Evolutionary conservation across 2,329 filamentous ascomycete genomes (phyloP).

Genomic region (Pestalotiopsis sp.): DNA sequence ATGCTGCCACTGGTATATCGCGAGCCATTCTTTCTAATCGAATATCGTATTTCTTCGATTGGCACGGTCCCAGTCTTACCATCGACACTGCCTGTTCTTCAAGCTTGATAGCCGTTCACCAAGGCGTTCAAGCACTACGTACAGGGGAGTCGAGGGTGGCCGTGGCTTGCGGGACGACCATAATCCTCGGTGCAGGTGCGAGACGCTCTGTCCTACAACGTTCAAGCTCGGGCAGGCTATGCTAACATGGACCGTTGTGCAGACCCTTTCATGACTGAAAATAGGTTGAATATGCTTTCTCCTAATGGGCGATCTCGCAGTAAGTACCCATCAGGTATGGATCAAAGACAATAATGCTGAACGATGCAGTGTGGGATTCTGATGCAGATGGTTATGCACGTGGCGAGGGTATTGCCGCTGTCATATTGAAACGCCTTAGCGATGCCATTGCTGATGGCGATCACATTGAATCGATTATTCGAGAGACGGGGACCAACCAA

Average conservation of each 20-base stretch:
- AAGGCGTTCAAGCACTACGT: conserved; percentile 25
- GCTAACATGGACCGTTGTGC: neutral
- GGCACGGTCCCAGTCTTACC: conserved; percentile 19
- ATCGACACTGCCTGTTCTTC: conserved; percentile 35
- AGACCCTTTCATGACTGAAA: neutral
- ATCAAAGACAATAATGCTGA: no score
- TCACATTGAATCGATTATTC: conserved; percentile 39
- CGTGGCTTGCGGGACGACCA: conserved; percentile 7
- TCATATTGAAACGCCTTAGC: conserved; percentile 48
- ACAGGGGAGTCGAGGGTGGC: conserved; percentile 20
- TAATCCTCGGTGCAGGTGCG: conserved; percentile 8
- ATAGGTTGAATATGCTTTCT: neutral
- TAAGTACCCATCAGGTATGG: no score
- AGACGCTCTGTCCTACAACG: neutral
- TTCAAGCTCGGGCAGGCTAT: no score
- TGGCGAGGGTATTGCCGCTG: conserved; percentile 45
- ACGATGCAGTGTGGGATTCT: conserved; percentile 31
- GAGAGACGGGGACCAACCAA: conserved; percentile 34
- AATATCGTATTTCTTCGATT: conserved; percentile 9
- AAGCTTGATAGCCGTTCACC: conserved; percentile 30
- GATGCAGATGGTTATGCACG: conserved; percentile 53
- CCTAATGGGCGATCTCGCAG: neutral
- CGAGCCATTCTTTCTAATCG: neutral
- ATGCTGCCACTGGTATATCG: neutral
- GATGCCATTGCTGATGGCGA: conserved; percentile 49